Evolutionary conservation across 2,329 filamentous ascomycete genomes (phyloP), one percentile per base, ranked within the genome.

Genomic region (Setomelanomma holmii): DNA sequence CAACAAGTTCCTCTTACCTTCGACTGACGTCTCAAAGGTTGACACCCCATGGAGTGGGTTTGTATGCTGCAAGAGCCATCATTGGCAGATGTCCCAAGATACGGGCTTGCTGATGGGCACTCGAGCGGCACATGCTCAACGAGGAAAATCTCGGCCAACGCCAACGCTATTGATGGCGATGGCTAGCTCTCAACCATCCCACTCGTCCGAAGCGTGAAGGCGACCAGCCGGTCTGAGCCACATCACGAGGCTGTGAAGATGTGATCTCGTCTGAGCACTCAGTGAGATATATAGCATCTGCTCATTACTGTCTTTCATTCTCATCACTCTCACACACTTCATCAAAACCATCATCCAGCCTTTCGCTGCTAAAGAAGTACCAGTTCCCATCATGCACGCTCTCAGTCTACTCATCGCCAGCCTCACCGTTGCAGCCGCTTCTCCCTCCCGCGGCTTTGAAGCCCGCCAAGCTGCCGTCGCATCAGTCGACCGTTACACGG

Each of bases 401-500:
- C 20, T 59, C 36, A 40, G 53, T 5, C 14, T 56, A n/a, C 7
- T 56, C 20, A 16, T 49, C 7, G 35, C 56, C n/a, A 40, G 50
- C 20, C 30, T 55, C 10, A 24, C 47, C 40, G 36, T 58, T 8
- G 50, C 44, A 41, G 39, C 43, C 14, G 55, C 56, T 5, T 45
- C 48, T 23, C 52, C 58, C 1, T 20, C 44, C 42, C 35, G 24
- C 22, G 42, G 27, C 24, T 19, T 58, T 34, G 24, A 35, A 10
- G n/a, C 36, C 34, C 48, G 55, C 30, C 56, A 59, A 40, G 34
- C 27, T 16, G 35, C 40, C 11, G 49, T 56, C 16, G 58, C 58
- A 19, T 56, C 53, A 2, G 55, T 61, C 16, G 58, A 61, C 39
- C 58, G 58, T n/a, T 55, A 46, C 14, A 22, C 56, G 11, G 56